These are phyloP conservation scores for Anaeramoeba flamelloides DNA, from an alignment of 78 protist genomes.

Conservation along the genomic window DNA sequence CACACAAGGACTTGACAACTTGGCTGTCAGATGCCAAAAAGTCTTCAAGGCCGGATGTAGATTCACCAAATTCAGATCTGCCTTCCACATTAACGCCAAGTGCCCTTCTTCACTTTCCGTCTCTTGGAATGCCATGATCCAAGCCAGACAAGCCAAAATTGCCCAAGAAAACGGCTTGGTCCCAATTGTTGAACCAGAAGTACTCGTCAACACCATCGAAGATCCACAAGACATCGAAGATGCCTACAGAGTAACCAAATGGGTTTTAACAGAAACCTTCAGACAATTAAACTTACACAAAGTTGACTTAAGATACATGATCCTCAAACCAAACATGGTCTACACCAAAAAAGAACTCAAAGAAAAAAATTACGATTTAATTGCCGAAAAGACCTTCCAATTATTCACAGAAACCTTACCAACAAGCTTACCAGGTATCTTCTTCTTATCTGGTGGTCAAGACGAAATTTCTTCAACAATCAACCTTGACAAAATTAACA, in stretches of 20 bases:
- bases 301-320: conserved; percentile 40
- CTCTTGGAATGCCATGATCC: conserved; percentile 51
- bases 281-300: conserved; percentile 25
- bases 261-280: conserved; percentile 21
- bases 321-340: conserved; percentile 83
- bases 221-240: conserved; percentile 32
- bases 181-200: conserved; percentile 90
- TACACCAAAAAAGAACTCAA: neutral
- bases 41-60: conserved; percentile 77
- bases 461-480: conserved; percentile 65
- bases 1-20: conserved; percentile 74
- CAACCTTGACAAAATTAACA: conserved; percentile 68
- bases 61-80: conserved; percentile 74
- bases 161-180: conserved; percentile 75
- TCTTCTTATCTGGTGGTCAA: conserved; percentile 83
- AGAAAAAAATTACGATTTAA: conserved; percentile 25
- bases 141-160: conserved; percentile 75
- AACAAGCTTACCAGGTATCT: conserved; percentile 70
- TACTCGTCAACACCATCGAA: conserved; percentile 37
- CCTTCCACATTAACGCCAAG: conserved; percentile 43
- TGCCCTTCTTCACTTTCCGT: conserved; percentile 53
- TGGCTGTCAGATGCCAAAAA: conserved; percentile 43
- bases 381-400: conserved; percentile 52
- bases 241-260: conserved; percentile 1
- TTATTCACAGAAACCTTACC: conserved; percentile 76